A percentile compares a stretch with the other conserved stretches of the same genome.
Conservation (phyloP, 371 early-diverging fungal genomes). For the Polyrhizophydium stewartii region DNA sequence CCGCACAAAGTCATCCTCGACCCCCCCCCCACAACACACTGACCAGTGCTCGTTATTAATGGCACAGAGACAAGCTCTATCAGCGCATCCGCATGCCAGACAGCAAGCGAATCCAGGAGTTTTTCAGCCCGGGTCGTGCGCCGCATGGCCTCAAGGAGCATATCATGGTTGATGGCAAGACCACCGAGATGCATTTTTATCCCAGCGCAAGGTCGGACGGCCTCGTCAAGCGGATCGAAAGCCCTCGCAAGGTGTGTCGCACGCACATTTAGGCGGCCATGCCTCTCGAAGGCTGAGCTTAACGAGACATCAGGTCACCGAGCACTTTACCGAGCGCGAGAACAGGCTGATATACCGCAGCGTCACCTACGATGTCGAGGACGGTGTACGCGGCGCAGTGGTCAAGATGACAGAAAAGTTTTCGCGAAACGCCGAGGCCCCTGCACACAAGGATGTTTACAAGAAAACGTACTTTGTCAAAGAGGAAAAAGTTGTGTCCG, state of each 20-base stretch:
- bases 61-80: slow-evolving; percentile 38
- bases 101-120: slow-evolving; percentile 35
- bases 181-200: slow-evolving; percentile 48
- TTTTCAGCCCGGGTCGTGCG: slow-evolving; percentile 40
- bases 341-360: slow-evolving; percentile 43
- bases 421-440: slow-evolving; percentile 30
- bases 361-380: slow-evolving; percentile 35
- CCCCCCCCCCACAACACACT: background rate
- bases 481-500: slow-evolving; percentile 33
- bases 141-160: slow-evolving; percentile 49
- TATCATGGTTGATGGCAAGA: slow-evolving; percentile 36
- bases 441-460: slow-evolving; percentile 28
- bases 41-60: background rate
- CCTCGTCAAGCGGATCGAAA: slow-evolving; percentile 38
- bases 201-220: slow-evolving; percentile 45
- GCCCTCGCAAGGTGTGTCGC: slow-evolving; percentile 27
- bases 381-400: slow-evolving; percentile 10
- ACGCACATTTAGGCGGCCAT: background rate
- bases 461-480: slow-evolving; percentile 47
- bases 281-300: background rate
- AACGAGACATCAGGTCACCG: slow-evolving; percentile 10
- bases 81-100: slow-evolving; percentile 35
- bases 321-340: slow-evolving; percentile 42
- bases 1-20: background rate
- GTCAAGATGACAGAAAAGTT: slow-evolving; percentile 54